Evolutionary conservation across 192 early-diverging fungal genomes (phyloP).

Genomic region (Backusella parvicylindrica): DNA sequence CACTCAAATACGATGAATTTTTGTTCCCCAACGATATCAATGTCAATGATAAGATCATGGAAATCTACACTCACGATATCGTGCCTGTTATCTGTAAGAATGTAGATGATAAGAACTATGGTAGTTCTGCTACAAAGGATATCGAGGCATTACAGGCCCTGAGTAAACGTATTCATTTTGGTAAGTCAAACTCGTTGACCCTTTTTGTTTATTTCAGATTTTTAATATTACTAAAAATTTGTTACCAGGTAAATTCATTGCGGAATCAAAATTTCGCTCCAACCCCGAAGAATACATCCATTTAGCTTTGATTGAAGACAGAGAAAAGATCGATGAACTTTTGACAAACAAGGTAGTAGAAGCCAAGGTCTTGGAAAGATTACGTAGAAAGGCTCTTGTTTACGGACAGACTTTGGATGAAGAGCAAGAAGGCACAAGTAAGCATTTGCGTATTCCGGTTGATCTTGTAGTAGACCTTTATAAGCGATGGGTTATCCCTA

Average conservation of each 20-base stretch:
- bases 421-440: constrained; percentile 25
- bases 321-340: constrained; percentile 74
- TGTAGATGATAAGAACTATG: constrained; percentile 90
- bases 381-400: constrained; percentile 86
- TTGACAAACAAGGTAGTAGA: constrained; percentile 91
- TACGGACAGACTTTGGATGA: constrained; percentile 77
- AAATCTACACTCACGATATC: constrained; percentile 80
- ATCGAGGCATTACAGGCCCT: constrained; percentile 90
- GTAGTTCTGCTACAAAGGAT: constrained; percentile 90
- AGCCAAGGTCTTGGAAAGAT: constrained; percentile 70
- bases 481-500: constrained; percentile 92
- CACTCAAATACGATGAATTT: constrained; percentile 74
- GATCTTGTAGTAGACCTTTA: constrained; percentile 89
- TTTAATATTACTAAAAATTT: neutral
- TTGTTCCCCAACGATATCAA: constrained; percentile 80
- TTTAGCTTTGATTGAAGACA: constrained; percentile 55
- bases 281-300: constrained; percentile 34
- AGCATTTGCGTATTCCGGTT: constrained; percentile 61
- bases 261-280: constrained; percentile 96
- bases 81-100: constrained; percentile 67
- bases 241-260: constrained; percentile 84
- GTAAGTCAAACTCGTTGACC: constrained; percentile 29
- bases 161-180: constrained; percentile 93
- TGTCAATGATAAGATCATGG: constrained; percentile 79
- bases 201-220: neutral